Evolutionary conservation across 352 stramenopile species (phyloP), one percentile per base, ranked within the genome.

Genomic region (Globisporangium nodosum): DNA sequence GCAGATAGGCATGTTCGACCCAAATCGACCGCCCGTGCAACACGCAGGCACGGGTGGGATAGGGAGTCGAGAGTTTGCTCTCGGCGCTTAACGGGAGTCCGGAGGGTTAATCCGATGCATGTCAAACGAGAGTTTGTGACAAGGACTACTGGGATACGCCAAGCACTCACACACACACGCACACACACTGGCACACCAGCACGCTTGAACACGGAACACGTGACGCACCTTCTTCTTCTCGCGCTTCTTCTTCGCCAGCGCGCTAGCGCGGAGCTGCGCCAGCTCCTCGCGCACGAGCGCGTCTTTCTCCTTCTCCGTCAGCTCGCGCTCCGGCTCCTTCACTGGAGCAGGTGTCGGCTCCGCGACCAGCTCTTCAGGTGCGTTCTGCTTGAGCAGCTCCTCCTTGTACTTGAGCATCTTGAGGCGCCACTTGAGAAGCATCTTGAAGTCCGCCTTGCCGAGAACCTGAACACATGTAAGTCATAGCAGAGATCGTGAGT

Each of bases 371-470:
- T 60, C 66, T 16, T 88, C 65, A 0, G 74, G 70, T 0, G 72
- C 72, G 1, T 85, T 58, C 2, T 76, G 78, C 68, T 91, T 92
- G 3, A 93, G 48, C 6, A 95, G 73, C 48, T 93, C 83, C 2
- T 88, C 74, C 54, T 91, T 92, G 74, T 92, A 93, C 58, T 87
- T 85, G 6, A 76, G 65, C 83, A 99, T 98, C 39, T 97, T 96
- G 6, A 96, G 74, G 20, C 97, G 86, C 98, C 98, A 99, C 54
- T 95, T 98, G 12, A 99, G 71, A 21, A 99, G 64, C 27, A 74
- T 75, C 71, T 98, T 99, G 58, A 99, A 99, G 61, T 99, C 98
- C 7, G 74, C 69, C 54, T 99, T 99, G 51, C 98, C 97, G 15
- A 99, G 81, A 9, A 99, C 85, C 85, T 95, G 81, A 9, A 99